Conservation (phyloP, 2,329 filamentous ascomycete genomes). For the Aspergillus flavus region DNA sequence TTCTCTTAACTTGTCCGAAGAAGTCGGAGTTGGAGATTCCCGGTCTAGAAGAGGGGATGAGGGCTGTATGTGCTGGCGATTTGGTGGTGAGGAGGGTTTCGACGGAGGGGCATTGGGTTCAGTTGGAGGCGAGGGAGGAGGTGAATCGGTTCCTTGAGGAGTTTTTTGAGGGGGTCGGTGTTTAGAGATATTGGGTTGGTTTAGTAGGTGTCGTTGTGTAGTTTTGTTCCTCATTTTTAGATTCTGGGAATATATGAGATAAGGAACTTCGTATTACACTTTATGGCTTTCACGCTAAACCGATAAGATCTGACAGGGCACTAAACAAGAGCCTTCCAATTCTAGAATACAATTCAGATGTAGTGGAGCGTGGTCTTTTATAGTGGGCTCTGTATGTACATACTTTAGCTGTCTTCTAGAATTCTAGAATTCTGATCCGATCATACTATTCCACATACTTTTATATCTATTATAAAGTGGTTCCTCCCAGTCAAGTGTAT, state of each 20-base stretch:
- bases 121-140: conserved; percentile 28
- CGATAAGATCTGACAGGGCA: too few species aligned
- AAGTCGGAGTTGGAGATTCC: conserved; percentile 15
- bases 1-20: conserved; percentile 21
- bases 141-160: conserved; percentile 23
- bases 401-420: too few species aligned
- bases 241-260: neutral
- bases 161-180: conserved; percentile 14
- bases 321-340: too few species aligned
- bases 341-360: too few species aligned
- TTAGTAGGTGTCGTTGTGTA: neutral
- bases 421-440: too few species aligned
- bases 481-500: too few species aligned
- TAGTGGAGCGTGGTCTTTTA: too few species aligned
- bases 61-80: conserved; percentile 14
- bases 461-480: too few species aligned
- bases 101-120: conserved; percentile 29
- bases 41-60: conserved; percentile 18
- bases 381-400: too few species aligned
- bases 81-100: conserved; percentile 21
- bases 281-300: too few species aligned
- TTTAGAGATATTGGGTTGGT: neutral
- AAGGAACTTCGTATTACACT: neutral
- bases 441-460: too few species aligned
- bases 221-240: neutral